Evolutionary conservation across 2,329 filamentous ascomycete species (phyloP).

Genomic region (Pseudogymnoascus sp.): DNA sequence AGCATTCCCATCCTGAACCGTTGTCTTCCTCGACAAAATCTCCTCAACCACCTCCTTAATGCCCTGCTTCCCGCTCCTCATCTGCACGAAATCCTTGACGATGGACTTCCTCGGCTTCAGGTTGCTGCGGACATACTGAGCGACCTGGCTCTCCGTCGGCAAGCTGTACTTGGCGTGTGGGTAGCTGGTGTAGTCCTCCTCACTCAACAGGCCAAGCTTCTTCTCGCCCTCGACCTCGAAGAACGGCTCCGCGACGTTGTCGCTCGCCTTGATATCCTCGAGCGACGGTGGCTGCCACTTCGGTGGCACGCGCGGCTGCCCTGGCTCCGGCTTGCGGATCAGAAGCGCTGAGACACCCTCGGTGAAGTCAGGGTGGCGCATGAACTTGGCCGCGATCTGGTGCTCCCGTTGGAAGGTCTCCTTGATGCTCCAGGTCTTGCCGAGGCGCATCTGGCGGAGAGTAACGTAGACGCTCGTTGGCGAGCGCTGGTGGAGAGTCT

Average conservation of each 20-base stretch:
- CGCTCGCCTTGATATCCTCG: slow-evolving; percentile 49
- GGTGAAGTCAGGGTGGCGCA: slow-evolving; percentile 83
- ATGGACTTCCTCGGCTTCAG: slow-evolving; percentile 46
- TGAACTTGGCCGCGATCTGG: slow-evolving; percentile 77
- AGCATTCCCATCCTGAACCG: slow-evolving; percentile 33
- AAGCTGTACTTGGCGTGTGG: slow-evolving; percentile 58
- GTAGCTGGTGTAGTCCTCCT: slow-evolving; percentile 60
- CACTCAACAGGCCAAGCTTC: slow-evolving; percentile 52
- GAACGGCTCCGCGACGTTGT: slow-evolving; percentile 55
- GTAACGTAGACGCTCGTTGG: slow-evolving; percentile 82
- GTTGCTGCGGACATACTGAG: slow-evolving; percentile 34
- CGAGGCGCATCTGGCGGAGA: slow-evolving; percentile 71
- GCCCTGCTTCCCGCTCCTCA: slow-evolving; percentile 56
- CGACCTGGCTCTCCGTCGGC: slow-evolving; percentile 59
- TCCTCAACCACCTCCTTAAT: slow-evolving; percentile 60
- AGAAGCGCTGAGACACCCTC: slow-evolving; percentile 82
- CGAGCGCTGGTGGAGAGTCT: slow-evolving; percentile 67
- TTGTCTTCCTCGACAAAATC: slow-evolving; percentile 56
- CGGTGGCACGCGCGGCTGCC: slow-evolving; percentile 41
- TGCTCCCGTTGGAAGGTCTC: slow-evolving; percentile 83
- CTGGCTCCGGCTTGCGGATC: slow-evolving; percentile 54
- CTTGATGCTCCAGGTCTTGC: slow-evolving; percentile 66
- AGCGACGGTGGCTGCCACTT: slow-evolving; percentile 70
- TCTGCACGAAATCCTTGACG: slow-evolving; percentile 51
- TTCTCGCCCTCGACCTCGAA: slow-evolving; percentile 45